Base-by-base conservation (phyloP, 2,329 filamentous ascomycete species). In the Cladosporium sp. region DNA sequence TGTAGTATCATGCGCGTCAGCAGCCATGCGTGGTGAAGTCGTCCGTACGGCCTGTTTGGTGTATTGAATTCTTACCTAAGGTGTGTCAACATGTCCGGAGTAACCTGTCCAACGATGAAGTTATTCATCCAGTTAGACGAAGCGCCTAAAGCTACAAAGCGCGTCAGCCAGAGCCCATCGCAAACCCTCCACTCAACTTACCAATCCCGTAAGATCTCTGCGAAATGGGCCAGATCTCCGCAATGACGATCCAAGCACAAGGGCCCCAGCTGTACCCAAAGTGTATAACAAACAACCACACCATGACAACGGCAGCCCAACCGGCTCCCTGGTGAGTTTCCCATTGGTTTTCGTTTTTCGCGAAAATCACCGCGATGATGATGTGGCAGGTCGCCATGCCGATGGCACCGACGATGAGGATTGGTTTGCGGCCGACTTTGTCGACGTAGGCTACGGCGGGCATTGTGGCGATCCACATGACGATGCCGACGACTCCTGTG, bases 241-340 rank as follows among this genome's bases (percentile, higher is more conserved):
- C 79, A 1, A 88, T 78, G 49, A 90, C 75, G 33, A 65, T 61
- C 86, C 86, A 89, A 0, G 82, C 78, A 58, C 81, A 84, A 2
- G 85, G 85, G 0, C 85, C 84, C 85, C 85, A 90, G 0, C 78
- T 82, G 63, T 87, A 88, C 25, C 83, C 86, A 60, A 90, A 90
- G 66, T 86, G 79, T 25, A 87, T 72, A 22, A 87, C 81, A 56
- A 86, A 89, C 0, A 90, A 73, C 85, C 85, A 89, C 7, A 86
- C 80, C 78, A 86, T 84, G 46, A 65, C 73, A 5, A 79, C 83
- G 0, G 84, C 78, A 4, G 72, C 85, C 86, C 86, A 90, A 1
- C 85, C 85, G 0, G 84, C 83, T 0, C 77, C 78, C 6, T 65
- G 59, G 53, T 88, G 77, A 0, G 70, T 62, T 0, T 67, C 62